Conservation (phyloP, 805 yeast genomes). For the Kluyveromyces aestuarii region DNA sequence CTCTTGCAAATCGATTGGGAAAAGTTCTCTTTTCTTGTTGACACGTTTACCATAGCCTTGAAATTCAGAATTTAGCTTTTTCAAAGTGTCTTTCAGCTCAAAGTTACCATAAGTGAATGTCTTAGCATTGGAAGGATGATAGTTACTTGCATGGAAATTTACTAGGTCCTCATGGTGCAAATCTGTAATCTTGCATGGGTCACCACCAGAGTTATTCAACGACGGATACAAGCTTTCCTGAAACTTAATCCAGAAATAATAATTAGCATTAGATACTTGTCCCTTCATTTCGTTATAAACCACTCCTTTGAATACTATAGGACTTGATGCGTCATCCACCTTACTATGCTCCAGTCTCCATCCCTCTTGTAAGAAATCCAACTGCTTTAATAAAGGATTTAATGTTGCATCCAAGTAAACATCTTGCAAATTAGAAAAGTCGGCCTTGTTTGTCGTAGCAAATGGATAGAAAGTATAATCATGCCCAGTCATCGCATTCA, state of each 20-base stretch:
- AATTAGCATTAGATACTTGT: slow-evolving; percentile 81
- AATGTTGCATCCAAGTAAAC: slow-evolving; percentile 85
- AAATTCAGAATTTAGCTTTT: slow-evolving; percentile 44
- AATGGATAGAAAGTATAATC: slow-evolving; percentile 95
- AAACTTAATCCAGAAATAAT: slow-evolving; percentile 75
- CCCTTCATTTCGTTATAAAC: slow-evolving; percentile 99
- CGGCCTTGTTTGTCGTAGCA: slow-evolving; percentile 82
- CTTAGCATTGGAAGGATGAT: slow-evolving; percentile 84
- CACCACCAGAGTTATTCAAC: slow-evolving; percentile 88
- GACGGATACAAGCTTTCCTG: slow-evolving; percentile 79
- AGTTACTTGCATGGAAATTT: slow-evolving; percentile 63
- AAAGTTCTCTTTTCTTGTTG: slow-evolving; percentile 9
- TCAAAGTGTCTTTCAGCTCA: slow-evolving; percentile 51
- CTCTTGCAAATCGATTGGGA: slow-evolving; percentile 39
- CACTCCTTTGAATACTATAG: slow-evolving; percentile 81
- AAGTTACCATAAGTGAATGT: slow-evolving; percentile 85
- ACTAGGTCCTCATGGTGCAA: slow-evolving; percentile 66
- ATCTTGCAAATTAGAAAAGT: slow-evolving; percentile 72
- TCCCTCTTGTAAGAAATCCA: slow-evolving; percentile 92
- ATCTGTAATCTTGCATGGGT: slow-evolving; percentile 71
- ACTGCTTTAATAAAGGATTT: slow-evolving; percentile 65
- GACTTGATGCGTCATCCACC: slow-evolving; percentile 46
- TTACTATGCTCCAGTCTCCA: slow-evolving; percentile 85
- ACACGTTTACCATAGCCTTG: slow-evolving; percentile 44
- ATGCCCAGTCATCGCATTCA: slow-evolving; percentile 99